phyloP scores from a whole-genome alignment of 352 stramenopile species.

The Globisporangium splendens region DNA sequence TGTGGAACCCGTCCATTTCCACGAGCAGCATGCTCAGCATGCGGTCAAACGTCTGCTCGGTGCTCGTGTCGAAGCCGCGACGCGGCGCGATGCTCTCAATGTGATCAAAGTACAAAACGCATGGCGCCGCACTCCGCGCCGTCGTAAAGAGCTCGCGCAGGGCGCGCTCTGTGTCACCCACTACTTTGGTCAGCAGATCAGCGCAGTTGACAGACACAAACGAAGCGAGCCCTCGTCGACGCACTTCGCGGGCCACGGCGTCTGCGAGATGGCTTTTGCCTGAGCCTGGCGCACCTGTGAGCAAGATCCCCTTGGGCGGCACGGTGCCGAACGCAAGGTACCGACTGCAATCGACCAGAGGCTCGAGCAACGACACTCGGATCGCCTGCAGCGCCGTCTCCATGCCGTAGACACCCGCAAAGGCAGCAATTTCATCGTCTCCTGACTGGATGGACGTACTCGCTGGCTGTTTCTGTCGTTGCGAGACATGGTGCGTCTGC shows the following conservation, averaged over 20 bases:
- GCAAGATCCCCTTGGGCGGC: constrained; percentile 95
- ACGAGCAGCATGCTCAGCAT: constrained; percentile 89
- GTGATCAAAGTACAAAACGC: constrained; percentile 91
- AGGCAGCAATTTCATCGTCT: constrained; percentile 16
- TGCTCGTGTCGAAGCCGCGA: constrained; percentile 88
- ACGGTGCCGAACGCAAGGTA: constrained; percentile 97
- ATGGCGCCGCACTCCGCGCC: constrained; percentile 81
- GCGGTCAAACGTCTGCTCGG: constrained; percentile 89
- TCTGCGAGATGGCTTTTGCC: constrained; percentile 96
- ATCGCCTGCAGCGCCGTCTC: constrained; percentile 96
- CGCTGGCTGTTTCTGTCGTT: constrained; percentile 32
- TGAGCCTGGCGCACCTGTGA: constrained; percentile 97
- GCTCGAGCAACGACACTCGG: constrained; percentile 96
- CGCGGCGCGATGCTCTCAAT: constrained; percentile 87
- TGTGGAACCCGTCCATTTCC: constrained; percentile 89
- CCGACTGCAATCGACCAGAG: constrained; percentile 92
- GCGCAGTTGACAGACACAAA: constrained; percentile 88
- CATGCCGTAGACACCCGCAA: constrained; percentile 93
- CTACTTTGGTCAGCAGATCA: constrained; percentile 88
- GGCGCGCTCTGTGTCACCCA: constrained; percentile 88
- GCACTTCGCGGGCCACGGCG: constrained; percentile 58
- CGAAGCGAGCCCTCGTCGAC: constrained; percentile 56
- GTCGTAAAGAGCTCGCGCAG: constrained; percentile 86
- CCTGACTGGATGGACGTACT: constrained; percentile 25
- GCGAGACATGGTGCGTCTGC: constrained; percentile 93